A percentile compares a stretch with the other conserved stretches of the same genome.
phyloP scores from a whole-genome alignment of 306 rosid genomes.

The Cicer arietinum region DNA sequence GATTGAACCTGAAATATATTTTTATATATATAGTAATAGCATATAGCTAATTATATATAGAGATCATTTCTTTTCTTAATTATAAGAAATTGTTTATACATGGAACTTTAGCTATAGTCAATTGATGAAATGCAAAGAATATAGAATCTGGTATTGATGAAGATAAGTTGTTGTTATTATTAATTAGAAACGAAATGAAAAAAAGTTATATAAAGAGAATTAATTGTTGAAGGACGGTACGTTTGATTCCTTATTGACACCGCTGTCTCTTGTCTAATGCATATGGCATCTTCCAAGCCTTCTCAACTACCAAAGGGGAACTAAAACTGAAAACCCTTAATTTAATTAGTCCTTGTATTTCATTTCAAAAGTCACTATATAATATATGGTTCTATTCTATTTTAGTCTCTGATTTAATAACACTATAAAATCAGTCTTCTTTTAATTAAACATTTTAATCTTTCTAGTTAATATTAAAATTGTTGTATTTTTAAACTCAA shows the following conservation, averaged over 20 bases:
- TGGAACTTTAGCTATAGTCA: conserved; percentile 4
- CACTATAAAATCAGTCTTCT: too few relatives aligned
- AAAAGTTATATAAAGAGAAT: conserved; percentile 43
- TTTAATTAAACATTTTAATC: too few relatives aligned
- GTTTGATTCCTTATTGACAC: conserved; percentile 76
- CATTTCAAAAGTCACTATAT: too few relatives aligned
- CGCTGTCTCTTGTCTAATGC: conserved; percentile 70
- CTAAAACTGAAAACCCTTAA: neutral
- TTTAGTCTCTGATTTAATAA: too few relatives aligned
- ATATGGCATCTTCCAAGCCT: conserved; percentile 66
- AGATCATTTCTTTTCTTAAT: neutral
- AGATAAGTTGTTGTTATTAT: conserved; percentile 31
- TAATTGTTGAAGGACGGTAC: conserved; percentile 64
- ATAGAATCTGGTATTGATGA: conserved; percentile 27
- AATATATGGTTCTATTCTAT: too few relatives aligned
- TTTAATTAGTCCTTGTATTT: too few relatives aligned
- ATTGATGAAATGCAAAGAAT: conserved; percentile 30
- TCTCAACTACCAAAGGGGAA: conserved; percentile 61
- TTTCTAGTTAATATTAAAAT: too few relatives aligned
- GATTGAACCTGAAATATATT: too few relatives aligned
- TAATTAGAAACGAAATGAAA: conserved; percentile 36
- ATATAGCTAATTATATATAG: neutral
- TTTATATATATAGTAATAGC: too few relatives aligned
- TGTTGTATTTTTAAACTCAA: too few relatives aligned
- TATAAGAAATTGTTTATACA: neutral